Conservation (phyloP, 768 basidiomycete species). For the Pisolithus marmoratus region DNA sequence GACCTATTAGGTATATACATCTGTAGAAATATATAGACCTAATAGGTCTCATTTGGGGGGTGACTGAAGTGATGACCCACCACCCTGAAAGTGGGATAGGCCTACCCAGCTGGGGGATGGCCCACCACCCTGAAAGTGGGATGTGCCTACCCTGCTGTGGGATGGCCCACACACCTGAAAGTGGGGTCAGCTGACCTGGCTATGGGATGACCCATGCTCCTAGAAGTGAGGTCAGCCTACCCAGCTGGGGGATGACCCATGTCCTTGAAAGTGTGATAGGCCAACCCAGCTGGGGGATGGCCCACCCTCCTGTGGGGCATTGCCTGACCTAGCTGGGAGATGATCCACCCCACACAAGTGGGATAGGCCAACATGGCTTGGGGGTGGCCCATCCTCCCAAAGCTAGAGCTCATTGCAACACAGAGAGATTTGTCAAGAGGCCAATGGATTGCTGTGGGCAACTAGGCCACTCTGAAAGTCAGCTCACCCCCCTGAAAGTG, state of each 20-base stretch:
- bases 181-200: too few species aligned
- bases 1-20: too few species aligned
- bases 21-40: too few species aligned
- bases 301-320: not conserved
- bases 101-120: too few species aligned
- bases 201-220: not conserved
- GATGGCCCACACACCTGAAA: too few species aligned
- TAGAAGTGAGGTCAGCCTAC: not conserved
- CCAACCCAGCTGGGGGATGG: not conserved
- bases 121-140: too few species aligned
- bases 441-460: too few species aligned
- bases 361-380: not conserved
- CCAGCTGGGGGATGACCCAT: too few species aligned
- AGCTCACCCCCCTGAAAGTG: not conserved
- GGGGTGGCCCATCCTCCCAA: not conserved
- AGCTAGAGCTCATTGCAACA: not conserved
- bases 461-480: not conserved
- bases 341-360: not conserved
- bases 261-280: not conserved
- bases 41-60: too few species aligned
- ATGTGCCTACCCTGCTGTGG: too few species aligned
- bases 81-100: too few species aligned
- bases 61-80: too few species aligned
- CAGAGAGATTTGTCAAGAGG: not conserved
- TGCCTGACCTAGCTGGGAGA: not conserved